A percentile compares a stretch with the other conserved stretches of the same genome.
These are phyloP conservation scores for Cudoniella acicularis DNA, from an alignment of 495 filamentous ascomycete genomes.

Conservation along the genomic window DNA sequence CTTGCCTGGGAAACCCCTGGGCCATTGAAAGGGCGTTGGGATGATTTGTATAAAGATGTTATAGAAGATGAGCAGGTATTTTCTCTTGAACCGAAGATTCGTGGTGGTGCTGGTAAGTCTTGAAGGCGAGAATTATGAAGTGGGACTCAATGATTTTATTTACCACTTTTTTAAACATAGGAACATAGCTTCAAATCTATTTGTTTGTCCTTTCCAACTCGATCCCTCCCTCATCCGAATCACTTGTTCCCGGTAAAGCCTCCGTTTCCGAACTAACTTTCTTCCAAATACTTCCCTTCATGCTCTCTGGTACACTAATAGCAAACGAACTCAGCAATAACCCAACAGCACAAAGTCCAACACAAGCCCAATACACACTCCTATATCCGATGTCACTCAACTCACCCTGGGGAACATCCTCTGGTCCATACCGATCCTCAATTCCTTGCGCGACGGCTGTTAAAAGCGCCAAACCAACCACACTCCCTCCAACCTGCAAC, in stretches of 20 bases:
- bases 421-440: not conserved
- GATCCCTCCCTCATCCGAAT: not conserved
- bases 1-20: constrained; percentile 52
- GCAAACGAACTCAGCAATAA: not conserved
- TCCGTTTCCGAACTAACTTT: not conserved
- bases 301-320: not conserved
- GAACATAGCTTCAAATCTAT: too few species aligned
- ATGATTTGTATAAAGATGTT: constrained; percentile 48
- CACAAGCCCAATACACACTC: not conserved
- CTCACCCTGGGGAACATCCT: not conserved
- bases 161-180: too few species aligned
- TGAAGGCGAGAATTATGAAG: too few species aligned
- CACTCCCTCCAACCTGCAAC: not conserved
- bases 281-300: not conserved
- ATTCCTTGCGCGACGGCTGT: not conserved
- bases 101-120: constrained; percentile 15
- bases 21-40: constrained; percentile 44
- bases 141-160: too few species aligned
- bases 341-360: not conserved
- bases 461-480: not conserved
- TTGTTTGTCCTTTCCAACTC: not conserved
- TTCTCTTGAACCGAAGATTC: constrained; percentile 49
- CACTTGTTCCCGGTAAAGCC: too few species aligned
- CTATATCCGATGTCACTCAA: not conserved
- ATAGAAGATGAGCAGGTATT: constrained; percentile 47